A percentile compares a stretch with the other conserved stretches of the same genome.
These are phyloP conservation scores for Lecanosticta acicola DNA, from an alignment of 2,329 filamentous ascomycete genomes.

Conservation along the genomic window DNA sequence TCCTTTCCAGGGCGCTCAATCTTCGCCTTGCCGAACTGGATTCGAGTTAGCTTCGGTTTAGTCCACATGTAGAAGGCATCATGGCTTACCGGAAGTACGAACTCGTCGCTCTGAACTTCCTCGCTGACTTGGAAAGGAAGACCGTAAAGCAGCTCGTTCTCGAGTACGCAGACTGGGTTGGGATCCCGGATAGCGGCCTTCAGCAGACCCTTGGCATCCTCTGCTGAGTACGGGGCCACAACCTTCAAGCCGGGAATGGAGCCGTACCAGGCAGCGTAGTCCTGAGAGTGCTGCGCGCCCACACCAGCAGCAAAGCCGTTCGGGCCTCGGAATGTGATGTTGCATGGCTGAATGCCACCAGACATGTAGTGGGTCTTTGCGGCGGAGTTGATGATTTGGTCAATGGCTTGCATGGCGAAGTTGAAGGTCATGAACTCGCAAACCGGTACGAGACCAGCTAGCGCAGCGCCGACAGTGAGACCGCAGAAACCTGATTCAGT, in stretches of 20 bases:
- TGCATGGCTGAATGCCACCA: slow-evolving; percentile 97
- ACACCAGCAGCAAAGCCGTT: slow-evolving; percentile 97
- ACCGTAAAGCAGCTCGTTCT: slow-evolving; percentile 72
- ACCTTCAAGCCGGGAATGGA: slow-evolving; percentile 97
- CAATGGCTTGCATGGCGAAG: slow-evolving; percentile 99
- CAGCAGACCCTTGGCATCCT: slow-evolving; percentile 95
- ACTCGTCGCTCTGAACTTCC: slow-evolving; percentile 91
- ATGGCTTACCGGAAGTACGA: slow-evolving; percentile 67
- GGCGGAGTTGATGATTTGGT: slow-evolving; percentile 98
- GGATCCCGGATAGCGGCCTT: slow-evolving; percentile 98
- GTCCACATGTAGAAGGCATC: slow-evolving; percentile 2
- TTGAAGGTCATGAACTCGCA: slow-evolving; percentile 99
- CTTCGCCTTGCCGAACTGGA: slow-evolving; percentile 90
- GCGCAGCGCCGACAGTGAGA: slow-evolving; percentile 87
- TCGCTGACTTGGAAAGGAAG: slow-evolving; percentile 95
- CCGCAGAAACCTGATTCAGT: slow-evolving; percentile 94
- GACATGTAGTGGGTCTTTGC: slow-evolving; percentile 99
- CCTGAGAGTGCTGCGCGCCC: slow-evolving; percentile 95
- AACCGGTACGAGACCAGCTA: slow-evolving; percentile 89
- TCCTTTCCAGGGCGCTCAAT: slow-evolving; percentile 95
- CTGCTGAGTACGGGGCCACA: slow-evolving; percentile 88
- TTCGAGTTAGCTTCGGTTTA: slow-evolving; percentile 10
- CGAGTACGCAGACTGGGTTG: slow-evolving; percentile 77
- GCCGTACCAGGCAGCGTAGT: slow-evolving; percentile 98
- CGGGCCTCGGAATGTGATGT: slow-evolving; percentile 98